Conservation (phyloP, 495 filamentous ascomycete species). For the Hyaloscypha hepaticicola region DNA sequence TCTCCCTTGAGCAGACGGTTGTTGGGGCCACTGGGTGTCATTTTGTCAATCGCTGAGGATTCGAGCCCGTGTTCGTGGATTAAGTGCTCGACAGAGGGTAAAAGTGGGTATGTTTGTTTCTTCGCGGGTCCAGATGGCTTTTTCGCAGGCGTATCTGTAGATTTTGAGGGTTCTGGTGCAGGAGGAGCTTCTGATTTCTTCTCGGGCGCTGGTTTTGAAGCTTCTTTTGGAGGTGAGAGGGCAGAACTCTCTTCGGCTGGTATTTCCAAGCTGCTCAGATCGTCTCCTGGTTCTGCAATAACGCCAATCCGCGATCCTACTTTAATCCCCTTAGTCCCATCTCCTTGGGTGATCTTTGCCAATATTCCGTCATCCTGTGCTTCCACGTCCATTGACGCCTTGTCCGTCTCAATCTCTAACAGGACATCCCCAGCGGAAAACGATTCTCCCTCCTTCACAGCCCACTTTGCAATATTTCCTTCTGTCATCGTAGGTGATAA, state of each 20-base stretch:
- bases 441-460: conserved; percentile 73
- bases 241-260: conserved; percentile 56
- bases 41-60: conserved; percentile 69
- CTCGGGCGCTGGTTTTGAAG: conserved; percentile 29
- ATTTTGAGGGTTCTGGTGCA: conserved; percentile 20
- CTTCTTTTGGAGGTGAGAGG: conserved; percentile 38
- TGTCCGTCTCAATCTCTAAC: conserved; percentile 85
- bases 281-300: conserved; percentile 71
- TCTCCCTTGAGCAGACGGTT: conserved; percentile 94
- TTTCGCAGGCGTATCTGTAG: conserved; percentile 32
- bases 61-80: conserved; percentile 74
- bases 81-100: conserved; percentile 81
- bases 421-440: conserved; percentile 78
- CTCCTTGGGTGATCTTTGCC: conserved; percentile 71
- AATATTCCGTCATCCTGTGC: conserved; percentile 78
- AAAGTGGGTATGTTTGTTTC: conserved; percentile 75
- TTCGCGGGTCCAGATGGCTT: conserved; percentile 47
- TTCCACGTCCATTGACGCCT: conserved; percentile 89
- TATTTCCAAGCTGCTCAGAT: conserved; percentile 65
- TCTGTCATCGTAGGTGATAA: conserved; percentile 86
- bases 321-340: conserved; percentile 67
- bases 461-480: conserved; percentile 76
- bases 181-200: conserved; percentile 18
- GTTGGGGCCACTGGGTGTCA: conserved; percentile 83
- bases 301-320: conserved; percentile 76